Percentiles rank a stretch among this genome's conserved stretches.
phyloP scores from a whole-genome alignment of 768 basidiomycete species.

The Boletus barrowsii region DNA sequence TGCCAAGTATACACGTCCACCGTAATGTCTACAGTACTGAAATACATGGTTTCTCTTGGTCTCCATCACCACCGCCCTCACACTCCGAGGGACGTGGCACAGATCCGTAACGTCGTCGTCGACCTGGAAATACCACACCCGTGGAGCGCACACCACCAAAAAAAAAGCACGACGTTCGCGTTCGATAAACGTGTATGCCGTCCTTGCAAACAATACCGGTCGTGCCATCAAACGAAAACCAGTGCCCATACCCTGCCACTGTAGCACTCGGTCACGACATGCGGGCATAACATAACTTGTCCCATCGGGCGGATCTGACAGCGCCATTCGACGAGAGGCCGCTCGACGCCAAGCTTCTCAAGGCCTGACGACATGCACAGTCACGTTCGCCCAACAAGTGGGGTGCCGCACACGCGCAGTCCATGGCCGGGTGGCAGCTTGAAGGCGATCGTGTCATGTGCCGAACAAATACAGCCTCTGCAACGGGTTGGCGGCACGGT shows the following conservation, averaged over 20 bases:
- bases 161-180: background rate
- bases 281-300: background rate
- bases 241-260: conserved; percentile 9
- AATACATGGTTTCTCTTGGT: background rate
- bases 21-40: background rate
- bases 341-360: background rate
- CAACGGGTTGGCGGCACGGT: background rate
- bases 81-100: background rate
- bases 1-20: background rate
- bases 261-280: background rate
- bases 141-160: conserved; percentile 1
- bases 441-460: conserved; percentile 11
- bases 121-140: background rate
- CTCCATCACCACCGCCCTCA: background rate
- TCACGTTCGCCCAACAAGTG: background rate
- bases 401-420: conserved; percentile 3
- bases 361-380: background rate
- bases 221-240: conserved; percentile 2
- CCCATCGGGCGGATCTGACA: conserved; percentile 18
- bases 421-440: conserved; percentile 13
- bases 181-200: conserved; percentile 6
- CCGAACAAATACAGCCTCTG: background rate
- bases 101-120: background rate
- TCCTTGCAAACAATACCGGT: background rate
- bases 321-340: background rate